Base-by-base conservation (phyloP, 2,329 filamentous ascomycete species). In the Chrysoporthe puriensis region DNA sequence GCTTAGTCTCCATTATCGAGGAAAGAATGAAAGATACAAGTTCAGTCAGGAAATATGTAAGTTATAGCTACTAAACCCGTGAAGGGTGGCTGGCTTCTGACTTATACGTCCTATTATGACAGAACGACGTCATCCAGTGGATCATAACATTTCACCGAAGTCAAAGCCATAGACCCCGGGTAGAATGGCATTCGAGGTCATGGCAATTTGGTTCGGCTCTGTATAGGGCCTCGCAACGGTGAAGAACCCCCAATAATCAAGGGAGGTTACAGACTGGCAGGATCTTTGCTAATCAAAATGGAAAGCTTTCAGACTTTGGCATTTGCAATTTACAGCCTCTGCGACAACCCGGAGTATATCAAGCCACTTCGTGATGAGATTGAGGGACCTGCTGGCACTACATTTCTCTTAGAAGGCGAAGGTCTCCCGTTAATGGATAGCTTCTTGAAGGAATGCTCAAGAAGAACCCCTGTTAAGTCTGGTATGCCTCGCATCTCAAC, bases 121-220 rank as follows among this genome's bases (percentile, higher is more conserved):
- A 56, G 52, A 56, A 34, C 32, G 52, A 56, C 21, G 32, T 56
- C 9, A 56, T 56, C 32, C 21, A 56, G 11, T 56, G 52, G 52
- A 56, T 56, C 21, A 56, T 56, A 34, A 56, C 21, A 56, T 21
- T 56, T 11, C 52, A 34, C 52, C 52, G 3, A 56, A 26, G 26
- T 34, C 21, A 11, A 26, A 32, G 21, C 21, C 21, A 32, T 56
- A 21, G 52, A 34, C 52, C 11, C 14, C 52, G 21, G 11, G 52
- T 13, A 26, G 52, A 32, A 34, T 34, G 52, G 32, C 52, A 4
- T 56, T 32, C 14, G 52, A 56, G 52, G 14, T 56, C 5, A 56
- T 56, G 21, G 52, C 52, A 14, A 56, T 56, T 21, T 56, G 52
- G 52, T 56, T 56, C 32, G 52, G 52, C 21, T 56, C 52, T 34